These are phyloP conservation scores for Lipomyces kockii DNA, from an alignment of 805 yeast genomes.

Conservation along the genomic window DNA sequence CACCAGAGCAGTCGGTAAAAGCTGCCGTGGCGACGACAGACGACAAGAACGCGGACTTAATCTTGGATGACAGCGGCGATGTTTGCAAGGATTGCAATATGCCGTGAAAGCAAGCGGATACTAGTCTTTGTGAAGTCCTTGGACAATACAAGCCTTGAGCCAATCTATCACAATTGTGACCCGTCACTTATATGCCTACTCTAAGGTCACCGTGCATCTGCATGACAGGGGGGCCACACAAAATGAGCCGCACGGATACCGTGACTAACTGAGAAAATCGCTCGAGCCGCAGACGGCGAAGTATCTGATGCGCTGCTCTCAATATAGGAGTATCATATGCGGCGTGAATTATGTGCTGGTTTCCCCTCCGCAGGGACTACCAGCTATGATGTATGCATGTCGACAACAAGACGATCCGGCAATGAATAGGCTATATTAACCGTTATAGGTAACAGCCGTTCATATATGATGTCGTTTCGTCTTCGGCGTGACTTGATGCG, in stretches of 20 bases:
- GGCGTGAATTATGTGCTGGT: no score
- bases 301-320: no score
- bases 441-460: not conserved
- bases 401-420: not conserved
- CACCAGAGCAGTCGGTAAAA: not conserved
- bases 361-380: no score
- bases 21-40: not conserved
- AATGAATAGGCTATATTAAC: not conserved
- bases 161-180: not conserved
- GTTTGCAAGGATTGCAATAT: slow-evolving; percentile 19
- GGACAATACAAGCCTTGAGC: not conserved
- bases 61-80: slow-evolving; percentile 13
- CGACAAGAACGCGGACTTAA: not conserved
- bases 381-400: no score
- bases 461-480: not conserved
- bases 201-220: no score
- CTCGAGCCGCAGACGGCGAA: no score
- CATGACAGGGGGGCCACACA: no score
- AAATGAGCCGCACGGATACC: no score
- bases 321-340: no score
- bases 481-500: not conserved
- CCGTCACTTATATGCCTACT: not conserved
- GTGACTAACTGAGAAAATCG: no score
- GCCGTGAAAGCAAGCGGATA: not conserved
- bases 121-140: not conserved